These are phyloP conservation scores for Gracilariopsis chorda DNA, from an alignment of 23 red algal species.

Conservation along the genomic window DNA sequence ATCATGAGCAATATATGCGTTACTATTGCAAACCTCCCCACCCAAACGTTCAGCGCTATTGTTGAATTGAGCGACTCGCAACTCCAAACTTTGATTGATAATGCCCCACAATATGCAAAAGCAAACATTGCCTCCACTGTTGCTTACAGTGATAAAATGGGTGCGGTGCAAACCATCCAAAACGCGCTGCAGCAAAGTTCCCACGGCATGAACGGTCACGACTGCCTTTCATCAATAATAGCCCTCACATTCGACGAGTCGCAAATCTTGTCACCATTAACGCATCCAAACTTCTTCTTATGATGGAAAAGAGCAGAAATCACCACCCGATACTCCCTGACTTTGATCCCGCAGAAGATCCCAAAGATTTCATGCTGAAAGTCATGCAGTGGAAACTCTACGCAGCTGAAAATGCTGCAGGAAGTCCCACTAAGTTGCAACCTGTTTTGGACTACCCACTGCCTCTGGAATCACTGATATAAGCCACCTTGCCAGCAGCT, in stretches of 20 bases:
- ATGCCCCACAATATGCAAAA: background rate
- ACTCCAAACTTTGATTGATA: background rate
- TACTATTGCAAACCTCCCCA: background rate
- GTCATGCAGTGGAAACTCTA: background rate
- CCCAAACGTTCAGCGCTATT: background rate
- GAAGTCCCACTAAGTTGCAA: background rate
- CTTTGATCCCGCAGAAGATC: background rate
- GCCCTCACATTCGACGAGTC: background rate
- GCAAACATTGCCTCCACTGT: background rate
- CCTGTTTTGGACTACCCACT: background rate
- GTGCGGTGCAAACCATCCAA: background rate
- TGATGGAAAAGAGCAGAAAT: background rate
- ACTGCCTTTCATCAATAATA: background rate
- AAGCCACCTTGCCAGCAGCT: too few relatives aligned
- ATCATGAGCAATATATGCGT: too few relatives aligned
- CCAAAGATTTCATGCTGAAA: background rate
- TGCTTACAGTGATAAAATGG: background rate
- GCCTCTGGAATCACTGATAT: too few relatives aligned
- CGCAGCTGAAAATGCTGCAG: background rate
- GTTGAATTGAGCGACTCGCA: background rate
- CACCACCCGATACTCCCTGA: background rate
- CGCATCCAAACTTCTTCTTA: background rate
- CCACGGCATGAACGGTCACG: background rate
- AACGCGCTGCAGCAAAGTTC: background rate
- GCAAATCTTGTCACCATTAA: background rate